phyloP scores from a whole-genome alignment of 2,329 filamentous ascomycete species.

The Fusarium devonianum region DNA sequence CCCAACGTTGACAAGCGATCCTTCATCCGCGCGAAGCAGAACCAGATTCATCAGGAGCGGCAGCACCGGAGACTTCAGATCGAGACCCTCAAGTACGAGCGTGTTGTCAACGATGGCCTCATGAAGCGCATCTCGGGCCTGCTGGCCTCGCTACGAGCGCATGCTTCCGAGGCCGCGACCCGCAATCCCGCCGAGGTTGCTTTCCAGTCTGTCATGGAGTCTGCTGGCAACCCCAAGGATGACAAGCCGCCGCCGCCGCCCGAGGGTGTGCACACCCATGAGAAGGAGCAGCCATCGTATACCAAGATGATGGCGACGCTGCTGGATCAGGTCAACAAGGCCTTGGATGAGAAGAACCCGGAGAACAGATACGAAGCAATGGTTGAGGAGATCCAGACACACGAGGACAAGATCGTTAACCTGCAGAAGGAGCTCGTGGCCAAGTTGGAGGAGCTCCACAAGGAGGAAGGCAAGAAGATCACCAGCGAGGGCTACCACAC shows the following conservation, averaged over 20 bases:
- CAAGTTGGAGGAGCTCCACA: constrained; percentile 83
- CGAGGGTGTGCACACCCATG: constrained; percentile 78
- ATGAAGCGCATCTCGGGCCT: constrained; percentile 83
- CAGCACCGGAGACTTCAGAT: constrained; percentile 87
- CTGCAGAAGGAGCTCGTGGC: constrained; percentile 77
- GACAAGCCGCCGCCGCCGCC: constrained; percentile 78
- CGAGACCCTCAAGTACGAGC: constrained; percentile 89
- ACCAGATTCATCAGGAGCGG: constrained; percentile 93
- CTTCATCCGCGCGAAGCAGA: constrained; percentile 98
- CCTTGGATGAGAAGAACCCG: constrained; percentile 78
- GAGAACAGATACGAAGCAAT: constrained; percentile 76
- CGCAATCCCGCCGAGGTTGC: constrained; percentile 80
- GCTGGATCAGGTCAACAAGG: constrained; percentile 88
- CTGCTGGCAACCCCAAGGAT: constrained; percentile 74
- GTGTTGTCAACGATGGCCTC: constrained; percentile 89
- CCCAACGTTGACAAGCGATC: constrained; percentile 98
- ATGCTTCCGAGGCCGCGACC: constrained; percentile 71
- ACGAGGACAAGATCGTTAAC: constrained; percentile 78
- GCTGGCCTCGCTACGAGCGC: constrained; percentile 75
- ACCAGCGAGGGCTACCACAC: constrained; percentile 90
- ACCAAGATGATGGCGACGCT: constrained; percentile 99
- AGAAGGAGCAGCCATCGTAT: constrained; percentile 80
- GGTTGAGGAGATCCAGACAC: constrained; percentile 77
- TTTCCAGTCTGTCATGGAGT: constrained; percentile 89
- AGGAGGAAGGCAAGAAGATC: constrained; percentile 86